These are phyloP conservation scores for Cryptosporidium sp. DNA, from an alignment of 169 alveolate species.

Conservation along the genomic window DNA sequence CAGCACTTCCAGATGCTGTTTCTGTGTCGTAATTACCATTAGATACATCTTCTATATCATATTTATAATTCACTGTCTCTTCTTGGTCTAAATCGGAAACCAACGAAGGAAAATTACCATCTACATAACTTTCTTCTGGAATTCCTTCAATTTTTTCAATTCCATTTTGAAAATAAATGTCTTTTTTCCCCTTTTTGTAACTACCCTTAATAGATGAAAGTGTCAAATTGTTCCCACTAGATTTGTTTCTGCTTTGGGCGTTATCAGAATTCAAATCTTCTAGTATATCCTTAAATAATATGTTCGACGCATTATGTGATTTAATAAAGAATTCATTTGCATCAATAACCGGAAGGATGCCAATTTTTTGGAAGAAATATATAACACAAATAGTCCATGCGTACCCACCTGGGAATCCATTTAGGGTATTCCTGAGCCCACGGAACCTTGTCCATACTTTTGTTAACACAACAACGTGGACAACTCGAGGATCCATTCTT, in stretches of 20 bases:
- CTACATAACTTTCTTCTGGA: neutral
- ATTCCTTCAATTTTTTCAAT: neutral
- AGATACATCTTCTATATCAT: constrained; percentile 8
- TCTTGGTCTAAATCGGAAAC: constrained; percentile 17
- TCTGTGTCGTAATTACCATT: constrained; percentile 25
- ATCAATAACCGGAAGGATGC: constrained; percentile 66
- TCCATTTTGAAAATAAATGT: neutral
- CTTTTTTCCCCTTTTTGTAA: neutral
- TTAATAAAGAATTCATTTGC: constrained; percentile 36
- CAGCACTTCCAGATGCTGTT: constrained; percentile 39
- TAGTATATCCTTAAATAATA: constrained; percentile 21
- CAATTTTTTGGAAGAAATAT: constrained; percentile 69
- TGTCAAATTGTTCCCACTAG: neutral
- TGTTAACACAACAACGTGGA: constrained; percentile 65
- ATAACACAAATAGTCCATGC: constrained; percentile 75
- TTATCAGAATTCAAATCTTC: constrained; percentile 3
- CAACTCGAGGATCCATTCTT: constrained; percentile 72
- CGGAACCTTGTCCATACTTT: constrained; percentile 73
- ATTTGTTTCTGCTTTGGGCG: neutral
- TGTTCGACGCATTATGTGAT: constrained; percentile 11
- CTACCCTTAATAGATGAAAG: neutral
- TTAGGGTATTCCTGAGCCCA: constrained; percentile 65
- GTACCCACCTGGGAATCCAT: constrained; percentile 74
- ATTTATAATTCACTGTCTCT: neutral
- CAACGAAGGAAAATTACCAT: constrained; percentile 27